Evolutionary conservation across 2,329 filamentous ascomycete species (phyloP).

Genomic region (Cercospora berteroae): DNA sequence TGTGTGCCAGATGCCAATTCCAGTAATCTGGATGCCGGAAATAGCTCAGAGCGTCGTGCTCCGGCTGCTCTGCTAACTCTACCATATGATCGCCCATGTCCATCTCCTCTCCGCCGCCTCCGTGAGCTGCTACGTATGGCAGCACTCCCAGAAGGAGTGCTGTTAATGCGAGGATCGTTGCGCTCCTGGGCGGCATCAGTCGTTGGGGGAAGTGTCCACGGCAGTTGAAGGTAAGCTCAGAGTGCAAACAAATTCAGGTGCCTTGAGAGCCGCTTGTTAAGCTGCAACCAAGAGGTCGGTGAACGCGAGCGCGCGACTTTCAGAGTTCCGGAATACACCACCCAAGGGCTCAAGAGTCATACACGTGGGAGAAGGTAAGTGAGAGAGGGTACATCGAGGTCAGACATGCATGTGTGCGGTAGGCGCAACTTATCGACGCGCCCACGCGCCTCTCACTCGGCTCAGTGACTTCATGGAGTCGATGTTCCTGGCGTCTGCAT

Average conservation of each 20-base stretch:
- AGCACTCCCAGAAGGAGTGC: slow-evolving; percentile 43
- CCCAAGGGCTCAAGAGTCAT: not conserved
- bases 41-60: slow-evolving; percentile 47
- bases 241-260: not conserved
- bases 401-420: not conserved
- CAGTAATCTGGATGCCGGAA: slow-evolving; percentile 57
- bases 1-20: slow-evolving; percentile 64
- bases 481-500: not conserved
- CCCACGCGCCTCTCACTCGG: not conserved
- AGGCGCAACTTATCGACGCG: not conserved
- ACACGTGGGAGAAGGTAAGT: not conserved
- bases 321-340: not conserved
- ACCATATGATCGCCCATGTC: slow-evolving; percentile 24
- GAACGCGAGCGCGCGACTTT: slow-evolving; percentile 1
- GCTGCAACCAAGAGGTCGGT: not conserved
- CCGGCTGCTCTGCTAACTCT: slow-evolving; percentile 21
- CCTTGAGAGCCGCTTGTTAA: not conserved
- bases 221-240: not conserved
- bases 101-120: slow-evolving; percentile 35
- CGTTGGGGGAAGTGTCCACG: not conserved
- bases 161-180: slow-evolving; percentile 23
- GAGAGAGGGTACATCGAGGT: not conserved
- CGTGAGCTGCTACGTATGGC: slow-evolving; percentile 44
- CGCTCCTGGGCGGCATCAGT: slow-evolving; percentile 17
- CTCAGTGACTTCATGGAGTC: not conserved